Percentiles rank a stretch among this genome's conserved stretches.
These are phyloP conservation scores for Hymenotorrendiella dingleyae DNA, from an alignment of 2,329 filamentous ascomycete genomes.

Conservation along the genomic window DNA sequence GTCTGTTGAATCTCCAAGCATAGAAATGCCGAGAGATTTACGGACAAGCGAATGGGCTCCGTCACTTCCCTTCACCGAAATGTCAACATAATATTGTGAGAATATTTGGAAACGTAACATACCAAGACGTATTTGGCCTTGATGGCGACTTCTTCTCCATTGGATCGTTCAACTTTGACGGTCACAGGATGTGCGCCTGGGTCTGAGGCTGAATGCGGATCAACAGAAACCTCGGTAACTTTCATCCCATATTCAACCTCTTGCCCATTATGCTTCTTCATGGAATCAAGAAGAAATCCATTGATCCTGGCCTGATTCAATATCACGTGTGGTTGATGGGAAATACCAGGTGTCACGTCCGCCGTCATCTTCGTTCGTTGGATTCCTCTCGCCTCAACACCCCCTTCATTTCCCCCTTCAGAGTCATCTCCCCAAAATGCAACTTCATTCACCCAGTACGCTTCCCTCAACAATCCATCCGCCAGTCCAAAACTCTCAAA, in stretches of 20 bases:
- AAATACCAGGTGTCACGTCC: slow-evolving; percentile 56
- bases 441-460: slow-evolving; percentile 61
- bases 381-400: slow-evolving; percentile 48
- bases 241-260: slow-evolving; percentile 54
- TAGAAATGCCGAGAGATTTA: slow-evolving; percentile 36
- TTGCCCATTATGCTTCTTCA: slow-evolving; percentile 47
- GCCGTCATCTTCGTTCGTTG: slow-evolving; percentile 53
- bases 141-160: slow-evolving; percentile 46
- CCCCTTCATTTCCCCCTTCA: slow-evolving; percentile 42
- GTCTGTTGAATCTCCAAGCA: slow-evolving; percentile 54
- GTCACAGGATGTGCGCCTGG: slow-evolving; percentile 52
- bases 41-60: slow-evolving; percentile 46
- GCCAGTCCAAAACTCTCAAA: slow-evolving; percentile 53
- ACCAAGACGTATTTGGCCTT: slow-evolving; percentile 24
- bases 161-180: slow-evolving; percentile 44
- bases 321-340: slow-evolving; percentile 58
- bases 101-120: slow-evolving; percentile 35
- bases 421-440: slow-evolving; percentile 36
- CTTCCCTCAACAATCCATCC: slow-evolving; percentile 57
- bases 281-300: slow-evolving; percentile 55
- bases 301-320: slow-evolving; percentile 68
- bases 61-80: slow-evolving; percentile 51
- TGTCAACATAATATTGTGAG: no score
- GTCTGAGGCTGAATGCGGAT: slow-evolving; percentile 42
- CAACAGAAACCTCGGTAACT: slow-evolving; percentile 48